Conservation (phyloP, 768 basidiomycete species). For the Leucocoprinus birnbaumii region DNA sequence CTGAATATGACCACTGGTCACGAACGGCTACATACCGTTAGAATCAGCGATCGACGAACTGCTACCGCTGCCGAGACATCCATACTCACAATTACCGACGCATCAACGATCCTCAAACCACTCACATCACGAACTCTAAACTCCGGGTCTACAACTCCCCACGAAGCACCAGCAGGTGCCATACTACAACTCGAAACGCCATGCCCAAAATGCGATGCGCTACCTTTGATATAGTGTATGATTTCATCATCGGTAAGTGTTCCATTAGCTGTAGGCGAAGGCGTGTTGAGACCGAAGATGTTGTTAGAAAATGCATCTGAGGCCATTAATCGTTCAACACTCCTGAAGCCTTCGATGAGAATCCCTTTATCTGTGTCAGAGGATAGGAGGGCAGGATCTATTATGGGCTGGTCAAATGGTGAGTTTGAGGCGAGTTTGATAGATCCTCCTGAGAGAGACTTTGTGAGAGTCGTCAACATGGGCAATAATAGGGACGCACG, state of each 20-base stretch:
- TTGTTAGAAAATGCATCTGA: constrained; percentile 16
- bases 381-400: constrained; percentile 34
- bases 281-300: constrained; percentile 7
- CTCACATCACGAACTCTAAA: neutral
- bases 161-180: neutral
- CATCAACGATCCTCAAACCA: constrained; percentile 10
- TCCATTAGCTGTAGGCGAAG: constrained; percentile 1
- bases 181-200: neutral
- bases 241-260: constrained; percentile 8
- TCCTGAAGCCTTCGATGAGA: constrained; percentile 19
- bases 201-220: neutral
- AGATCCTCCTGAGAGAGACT: constrained; percentile 13
- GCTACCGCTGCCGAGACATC: too few relatives aligned
- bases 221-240: neutral
- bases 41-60: too few relatives aligned
- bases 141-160: constrained; percentile 9
- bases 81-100: constrained; percentile 7
- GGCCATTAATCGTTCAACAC: constrained; percentile 16
- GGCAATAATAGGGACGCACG: neutral
- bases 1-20: constrained; percentile 7
- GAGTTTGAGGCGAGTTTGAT: constrained; percentile 31
- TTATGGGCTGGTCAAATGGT: constrained; percentile 38
- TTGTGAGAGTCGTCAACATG: too few relatives aligned
- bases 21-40: neutral
- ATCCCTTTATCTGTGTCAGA: constrained; percentile 17